phyloP scores from a whole-genome alignment of 169 alveolate genomes.

The Prorocentrum cordatum region DNA sequence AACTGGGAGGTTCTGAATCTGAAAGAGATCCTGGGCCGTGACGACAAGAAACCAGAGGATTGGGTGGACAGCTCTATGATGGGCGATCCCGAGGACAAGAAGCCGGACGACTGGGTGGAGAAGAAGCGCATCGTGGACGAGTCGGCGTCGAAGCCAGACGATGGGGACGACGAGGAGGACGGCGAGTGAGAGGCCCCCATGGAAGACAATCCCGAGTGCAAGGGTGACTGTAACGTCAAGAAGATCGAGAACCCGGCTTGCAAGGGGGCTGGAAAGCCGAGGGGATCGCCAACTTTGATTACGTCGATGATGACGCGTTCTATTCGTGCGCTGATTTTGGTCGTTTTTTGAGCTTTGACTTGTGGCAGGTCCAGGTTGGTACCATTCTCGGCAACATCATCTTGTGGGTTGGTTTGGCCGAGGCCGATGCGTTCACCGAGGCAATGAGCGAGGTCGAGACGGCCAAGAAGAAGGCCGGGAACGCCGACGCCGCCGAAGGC shows the following conservation, averaged over 20 bases:
- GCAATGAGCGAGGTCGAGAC: neutral
- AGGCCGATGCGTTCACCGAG: neutral
- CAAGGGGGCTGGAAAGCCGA: neutral
- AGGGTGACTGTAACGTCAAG: neutral
- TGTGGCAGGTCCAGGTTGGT: constrained; percentile 1
- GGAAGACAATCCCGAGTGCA: neutral
- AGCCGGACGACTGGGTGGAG: constrained; percentile 16
- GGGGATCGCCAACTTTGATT: neutral
- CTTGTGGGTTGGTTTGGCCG: neutral
- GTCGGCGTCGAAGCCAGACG: neutral
- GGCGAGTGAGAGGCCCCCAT: neutral
- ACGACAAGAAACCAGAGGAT: neutral
- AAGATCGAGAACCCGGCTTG: neutral
- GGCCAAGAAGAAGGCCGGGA: neutral
- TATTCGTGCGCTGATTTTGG: neutral
- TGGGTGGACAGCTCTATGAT: neutral
- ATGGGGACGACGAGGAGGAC: constrained; percentile 6
- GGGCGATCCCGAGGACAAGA: constrained; percentile 18
- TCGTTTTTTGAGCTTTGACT: neutral
- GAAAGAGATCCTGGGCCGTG: neutral
- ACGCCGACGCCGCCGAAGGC: neutral
- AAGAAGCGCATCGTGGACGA: neutral
- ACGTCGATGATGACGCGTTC: too few relatives aligned
- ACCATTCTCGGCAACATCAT: neutral
- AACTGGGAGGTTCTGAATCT: neutral